Conservation (phyloP, 345 rosid genomes). For the Salix koriyanagi region DNA sequence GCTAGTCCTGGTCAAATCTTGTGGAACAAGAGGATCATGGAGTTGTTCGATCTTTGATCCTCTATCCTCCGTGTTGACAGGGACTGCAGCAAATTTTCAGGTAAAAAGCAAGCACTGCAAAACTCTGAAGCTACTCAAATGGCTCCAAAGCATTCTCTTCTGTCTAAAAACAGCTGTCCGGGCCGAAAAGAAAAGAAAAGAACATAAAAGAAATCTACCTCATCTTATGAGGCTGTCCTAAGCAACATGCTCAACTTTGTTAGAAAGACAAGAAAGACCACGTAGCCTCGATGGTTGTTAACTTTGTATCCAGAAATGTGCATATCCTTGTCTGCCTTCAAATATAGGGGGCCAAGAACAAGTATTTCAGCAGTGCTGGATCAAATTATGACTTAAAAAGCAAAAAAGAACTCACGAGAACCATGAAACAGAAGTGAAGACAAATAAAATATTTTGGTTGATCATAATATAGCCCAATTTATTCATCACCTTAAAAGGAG, state of each 20-base stretch:
- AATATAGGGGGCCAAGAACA: neutral
- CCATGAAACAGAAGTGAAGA: constrained; percentile 1
- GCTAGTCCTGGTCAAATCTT: constrained; percentile 19
- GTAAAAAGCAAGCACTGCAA: constrained; percentile 9
- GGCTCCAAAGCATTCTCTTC: constrained; percentile 3
- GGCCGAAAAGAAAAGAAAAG: neutral
- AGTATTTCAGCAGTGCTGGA: neutral
- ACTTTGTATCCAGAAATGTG: neutral
- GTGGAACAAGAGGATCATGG: neutral
- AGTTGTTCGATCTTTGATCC: constrained; percentile 3
- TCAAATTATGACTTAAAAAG: constrained; percentile 7
- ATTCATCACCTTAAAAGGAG: neutral
- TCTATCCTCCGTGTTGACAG: neutral
- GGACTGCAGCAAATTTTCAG: constrained; percentile 10
- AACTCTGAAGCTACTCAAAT: constrained; percentile 23
- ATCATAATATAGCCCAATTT: neutral
- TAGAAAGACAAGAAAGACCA: constrained; percentile 29
- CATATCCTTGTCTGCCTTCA: neutral
- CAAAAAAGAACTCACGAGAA: constrained; percentile 12
- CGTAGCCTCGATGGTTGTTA: constrained; percentile 18
- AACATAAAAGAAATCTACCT: neutral
- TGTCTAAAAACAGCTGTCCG: constrained; percentile 11
- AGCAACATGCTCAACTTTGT: constrained; percentile 21
- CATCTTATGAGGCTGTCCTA: constrained; percentile 9
- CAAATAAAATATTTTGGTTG: neutral